A percentile compares a stretch with the other conserved stretches of the same genome.
phyloP scores from a whole-genome alignment of 108 stramenopile species.

The Pinguiococcus pyrenoidosus region DNA sequence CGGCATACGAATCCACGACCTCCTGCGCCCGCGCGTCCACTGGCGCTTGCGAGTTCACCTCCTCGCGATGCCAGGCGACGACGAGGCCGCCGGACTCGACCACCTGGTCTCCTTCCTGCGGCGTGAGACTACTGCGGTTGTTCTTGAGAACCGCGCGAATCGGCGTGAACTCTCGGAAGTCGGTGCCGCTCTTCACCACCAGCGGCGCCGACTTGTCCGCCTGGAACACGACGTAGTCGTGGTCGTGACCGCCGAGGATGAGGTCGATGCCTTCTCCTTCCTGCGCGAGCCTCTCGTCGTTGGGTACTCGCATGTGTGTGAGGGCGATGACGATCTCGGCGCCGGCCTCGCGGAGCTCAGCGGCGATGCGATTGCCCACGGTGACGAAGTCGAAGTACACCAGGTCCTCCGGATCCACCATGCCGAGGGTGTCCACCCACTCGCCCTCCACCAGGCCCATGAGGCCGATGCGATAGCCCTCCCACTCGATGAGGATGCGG shows the following conservation, averaged over 20 bases:
- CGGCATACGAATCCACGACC: constrained; percentile 10
- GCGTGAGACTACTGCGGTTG: no score
- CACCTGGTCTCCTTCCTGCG: no score
- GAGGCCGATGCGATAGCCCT: constrained; percentile 9
- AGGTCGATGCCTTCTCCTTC: constrained; percentile 33
- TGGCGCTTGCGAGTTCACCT: neutral
- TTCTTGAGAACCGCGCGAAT: no score
- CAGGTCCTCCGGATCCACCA: constrained; percentile 21
- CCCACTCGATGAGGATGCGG: neutral
- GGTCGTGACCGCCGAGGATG: constrained; percentile 45
- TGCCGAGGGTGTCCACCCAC: constrained; percentile 31
- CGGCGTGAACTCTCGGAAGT: constrained; percentile 30
- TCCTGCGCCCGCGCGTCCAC: constrained; percentile 12
- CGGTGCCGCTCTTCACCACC: constrained; percentile 41
- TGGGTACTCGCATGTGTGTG: constrained; percentile 46
- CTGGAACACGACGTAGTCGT: constrained; percentile 32
- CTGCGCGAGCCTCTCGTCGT: constrained; percentile 30
- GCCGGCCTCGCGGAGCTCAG: neutral
- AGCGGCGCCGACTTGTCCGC: constrained; percentile 11
- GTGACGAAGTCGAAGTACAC: constrained; percentile 23
- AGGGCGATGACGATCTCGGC: constrained; percentile 10
- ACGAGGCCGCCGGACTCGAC: no score
- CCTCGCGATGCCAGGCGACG: no score
- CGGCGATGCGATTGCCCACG: constrained; percentile 15
- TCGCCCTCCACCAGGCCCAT: constrained; percentile 29